A percentile compares a stretch with the other conserved stretches of the same genome.
Evolutionary conservation across 2,329 filamentous ascomycete species (phyloP).

Genomic region (Penicillium sp.): DNA sequence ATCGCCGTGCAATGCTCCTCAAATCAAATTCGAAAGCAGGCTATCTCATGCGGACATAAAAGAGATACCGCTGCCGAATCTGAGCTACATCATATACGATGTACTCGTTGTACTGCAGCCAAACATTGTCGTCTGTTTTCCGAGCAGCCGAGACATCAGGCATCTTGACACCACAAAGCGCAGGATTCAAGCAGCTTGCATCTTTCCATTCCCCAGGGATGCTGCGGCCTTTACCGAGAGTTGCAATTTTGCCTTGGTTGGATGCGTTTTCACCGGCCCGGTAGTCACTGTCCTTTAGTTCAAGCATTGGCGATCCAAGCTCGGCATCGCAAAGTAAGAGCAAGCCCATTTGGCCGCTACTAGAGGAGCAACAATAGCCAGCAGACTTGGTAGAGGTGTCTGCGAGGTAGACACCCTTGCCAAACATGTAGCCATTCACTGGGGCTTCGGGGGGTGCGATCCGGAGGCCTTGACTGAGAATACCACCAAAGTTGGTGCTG

Average conservation of each 20-base stretch:
- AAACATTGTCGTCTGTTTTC: not conserved
- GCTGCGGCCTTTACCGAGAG: constrained; percentile 61
- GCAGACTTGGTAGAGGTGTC: constrained; percentile 81
- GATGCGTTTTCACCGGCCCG: constrained; percentile 60
- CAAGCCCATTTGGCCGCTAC: constrained; percentile 64
- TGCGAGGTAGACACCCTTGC: constrained; percentile 81
- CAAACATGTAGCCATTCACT: constrained; percentile 77
- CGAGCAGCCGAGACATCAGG: constrained; percentile 26
- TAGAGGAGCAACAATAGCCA: constrained; percentile 61
- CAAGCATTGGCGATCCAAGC: constrained; percentile 67
- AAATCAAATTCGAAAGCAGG: too few relatives aligned
- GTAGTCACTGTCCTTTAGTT: constrained; percentile 54
- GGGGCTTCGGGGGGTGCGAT: constrained; percentile 77
- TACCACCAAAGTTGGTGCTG: constrained; percentile 78
- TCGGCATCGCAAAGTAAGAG: constrained; percentile 80
- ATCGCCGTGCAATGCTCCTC: too few relatives aligned
- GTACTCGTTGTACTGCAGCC: constrained; percentile 42
- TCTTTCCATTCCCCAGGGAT: constrained; percentile 71
- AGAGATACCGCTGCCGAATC: constrained; percentile 43
- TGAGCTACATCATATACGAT: constrained; percentile 48
- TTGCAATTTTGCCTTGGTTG: constrained; percentile 56
- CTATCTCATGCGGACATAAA: constrained; percentile 43
- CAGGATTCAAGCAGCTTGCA: constrained; percentile 58
- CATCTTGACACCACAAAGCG: constrained; percentile 63
- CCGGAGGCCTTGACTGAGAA: constrained; percentile 79